phyloP scores from a whole-genome alignment of 805 yeast species.

The Yamadazyma kitorensis region DNA sequence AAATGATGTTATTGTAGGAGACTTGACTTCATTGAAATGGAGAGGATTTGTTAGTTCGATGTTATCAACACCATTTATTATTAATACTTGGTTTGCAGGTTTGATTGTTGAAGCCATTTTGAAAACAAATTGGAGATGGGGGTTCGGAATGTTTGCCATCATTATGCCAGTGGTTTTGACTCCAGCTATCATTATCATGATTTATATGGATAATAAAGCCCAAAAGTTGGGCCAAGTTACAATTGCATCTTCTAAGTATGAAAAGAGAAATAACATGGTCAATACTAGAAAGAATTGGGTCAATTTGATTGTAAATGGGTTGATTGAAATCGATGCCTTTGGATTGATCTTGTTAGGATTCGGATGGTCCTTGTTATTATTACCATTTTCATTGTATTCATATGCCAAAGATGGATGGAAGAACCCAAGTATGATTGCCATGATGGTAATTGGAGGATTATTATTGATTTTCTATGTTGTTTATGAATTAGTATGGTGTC shows the following conservation, averaged over 20 bases:
- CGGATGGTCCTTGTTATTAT: constrained; percentile 35
- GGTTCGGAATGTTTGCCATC: constrained; percentile 49
- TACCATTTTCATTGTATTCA: constrained; percentile 36
- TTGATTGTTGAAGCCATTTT: constrained; percentile 30
- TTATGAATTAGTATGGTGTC: constrained; percentile 34
- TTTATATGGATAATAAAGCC: constrained; percentile 30
- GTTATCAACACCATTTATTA: constrained; percentile 37
- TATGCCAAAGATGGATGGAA: constrained; percentile 31
- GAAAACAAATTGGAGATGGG: constrained; percentile 49
- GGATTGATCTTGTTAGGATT: constrained; percentile 38
- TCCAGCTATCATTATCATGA: constrained; percentile 32
- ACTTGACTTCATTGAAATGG: constrained; percentile 24
- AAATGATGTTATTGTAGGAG: constrained; percentile 20
- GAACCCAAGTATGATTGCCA: constrained; percentile 42
- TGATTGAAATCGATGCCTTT: constrained; percentile 36
- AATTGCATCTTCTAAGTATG: constrained; percentile 4
- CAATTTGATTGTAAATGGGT: constrained; percentile 10
- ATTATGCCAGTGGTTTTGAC: constrained; percentile 39
- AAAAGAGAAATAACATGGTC: neutral
- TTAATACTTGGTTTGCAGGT: constrained; percentile 45
- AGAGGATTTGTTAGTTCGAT: constrained; percentile 18
- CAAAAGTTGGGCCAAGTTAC: constrained; percentile 14
- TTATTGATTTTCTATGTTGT: constrained; percentile 29
- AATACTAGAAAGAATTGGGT: constrained; percentile 2
- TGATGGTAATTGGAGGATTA: constrained; percentile 40